Conservation (phyloP, 2,329 filamentous ascomycete genomes). For the Xylaria sp. region DNA sequence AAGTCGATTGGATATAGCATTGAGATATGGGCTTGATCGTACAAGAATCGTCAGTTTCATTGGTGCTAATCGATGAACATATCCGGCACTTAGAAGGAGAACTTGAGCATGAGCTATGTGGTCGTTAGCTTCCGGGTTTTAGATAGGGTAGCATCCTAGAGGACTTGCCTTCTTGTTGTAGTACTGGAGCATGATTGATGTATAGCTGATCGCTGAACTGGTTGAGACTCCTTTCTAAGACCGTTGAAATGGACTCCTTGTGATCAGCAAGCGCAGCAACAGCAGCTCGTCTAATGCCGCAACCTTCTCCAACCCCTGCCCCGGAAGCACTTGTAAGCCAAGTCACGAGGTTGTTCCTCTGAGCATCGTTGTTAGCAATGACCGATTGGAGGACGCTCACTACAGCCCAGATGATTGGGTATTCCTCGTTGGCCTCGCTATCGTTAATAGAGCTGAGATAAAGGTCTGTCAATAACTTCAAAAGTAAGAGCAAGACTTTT, state of each 20-base stretch:
- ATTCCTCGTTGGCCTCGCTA: conserved; percentile 48
- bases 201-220: conserved; percentile 89
- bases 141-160: not conserved
- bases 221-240: conserved; percentile 75
- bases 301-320: conserved; percentile 71
- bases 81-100: conserved; percentile 80
- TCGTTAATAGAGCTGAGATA: conserved; percentile 54
- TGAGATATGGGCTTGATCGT: conserved; percentile 78
- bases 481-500: conserved; percentile 53
- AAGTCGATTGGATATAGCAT: conserved; percentile 85
- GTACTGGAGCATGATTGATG: conserved; percentile 83
- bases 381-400: conserved; percentile 67
- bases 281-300: conserved; percentile 75
- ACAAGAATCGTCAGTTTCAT: conserved; percentile 75
- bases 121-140: conserved; percentile 27
- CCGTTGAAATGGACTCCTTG: conserved; percentile 61
- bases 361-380: conserved; percentile 58
- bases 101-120: conserved; percentile 78
- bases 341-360: conserved; percentile 66
- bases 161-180: conserved; percentile 86
- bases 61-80: conserved; percentile 73
- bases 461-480: conserved; percentile 60
- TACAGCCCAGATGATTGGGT: conserved; percentile 64
- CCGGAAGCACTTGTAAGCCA: conserved; percentile 75
- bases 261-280: conserved; percentile 67